A percentile compares a stretch with the other conserved stretches of the same genome.
Evolutionary conservation across 805 yeast genomes (phyloP).

Genomic region (Hanseniaspora meyeri): DNA sequence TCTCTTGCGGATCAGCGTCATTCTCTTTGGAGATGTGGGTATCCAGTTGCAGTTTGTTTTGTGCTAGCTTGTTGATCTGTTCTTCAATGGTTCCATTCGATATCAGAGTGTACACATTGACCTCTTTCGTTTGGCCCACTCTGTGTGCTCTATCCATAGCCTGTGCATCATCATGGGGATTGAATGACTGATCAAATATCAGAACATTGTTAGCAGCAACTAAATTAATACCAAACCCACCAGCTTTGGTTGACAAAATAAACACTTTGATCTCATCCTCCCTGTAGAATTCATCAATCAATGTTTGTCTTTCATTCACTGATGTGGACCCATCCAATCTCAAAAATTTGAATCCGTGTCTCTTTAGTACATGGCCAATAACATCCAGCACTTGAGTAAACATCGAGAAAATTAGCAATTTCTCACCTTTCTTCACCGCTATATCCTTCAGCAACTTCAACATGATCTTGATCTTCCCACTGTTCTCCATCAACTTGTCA

Average conservation of each 20-base stretch:
- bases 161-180: conserved; percentile 96
- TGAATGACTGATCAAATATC: conserved; percentile 85
- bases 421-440: conserved; percentile 40
- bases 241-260: conserved; percentile 86
- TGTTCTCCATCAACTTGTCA: conserved; percentile 42
- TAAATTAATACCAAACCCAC: conserved; percentile 95
- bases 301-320: conserved; percentile 83
- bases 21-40: conserved; percentile 23
- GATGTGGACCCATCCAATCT: conserved; percentile 89
- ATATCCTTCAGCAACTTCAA: conserved; percentile 45
- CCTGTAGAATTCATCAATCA: conserved; percentile 79
- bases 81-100: conserved; percentile 74
- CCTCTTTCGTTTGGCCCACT: conserved; percentile 85
- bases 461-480: conserved; percentile 64
- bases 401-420: conserved; percentile 74
- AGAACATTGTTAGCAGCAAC: conserved; percentile 90
- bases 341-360: conserved; percentile 54
- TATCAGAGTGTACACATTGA: conserved; percentile 63
- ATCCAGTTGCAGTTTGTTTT: conserved; percentile 82
- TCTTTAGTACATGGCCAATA: conserved; percentile 59
- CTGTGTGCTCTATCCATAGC: conserved; percentile 98
- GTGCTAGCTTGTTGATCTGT: conserved; percentile 72
- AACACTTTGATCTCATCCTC: conserved; percentile 75
- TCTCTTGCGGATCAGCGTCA: conserved; percentile 27
- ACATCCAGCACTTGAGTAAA: conserved; percentile 89